These are phyloP conservation scores for Parmelia sp. DNA, from an alignment of 495 filamentous ascomycete species.

Conservation along the genomic window DNA sequence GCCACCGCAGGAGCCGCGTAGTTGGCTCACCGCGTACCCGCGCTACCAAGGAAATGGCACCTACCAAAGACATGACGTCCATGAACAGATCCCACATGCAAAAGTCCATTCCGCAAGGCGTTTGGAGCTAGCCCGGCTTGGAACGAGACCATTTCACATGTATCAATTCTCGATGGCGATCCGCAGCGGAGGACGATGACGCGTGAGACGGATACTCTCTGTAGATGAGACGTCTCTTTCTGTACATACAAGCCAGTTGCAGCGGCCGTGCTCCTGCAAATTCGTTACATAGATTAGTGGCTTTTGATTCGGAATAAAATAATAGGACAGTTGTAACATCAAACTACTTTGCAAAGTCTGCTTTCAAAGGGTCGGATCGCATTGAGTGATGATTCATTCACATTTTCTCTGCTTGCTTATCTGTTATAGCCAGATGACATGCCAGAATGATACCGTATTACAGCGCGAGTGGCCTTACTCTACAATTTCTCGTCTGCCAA, in stretches of 20 bases:
- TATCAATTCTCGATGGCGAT: neutral
- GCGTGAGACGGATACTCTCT: neutral
- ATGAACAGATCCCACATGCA: neutral
- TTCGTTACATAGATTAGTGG: neutral
- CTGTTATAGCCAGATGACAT: no score
- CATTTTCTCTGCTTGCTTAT: no score
- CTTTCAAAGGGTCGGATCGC: no score
- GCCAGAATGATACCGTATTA: no score
- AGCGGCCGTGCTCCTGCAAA: neutral
- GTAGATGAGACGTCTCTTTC: neutral
- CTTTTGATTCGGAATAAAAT: neutral
- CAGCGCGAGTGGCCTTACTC: no score
- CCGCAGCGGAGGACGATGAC: neutral
- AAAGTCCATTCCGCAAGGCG: neutral
- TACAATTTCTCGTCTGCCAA: no score
- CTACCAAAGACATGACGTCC: slow-evolving; percentile 18
- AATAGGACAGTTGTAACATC: neutral
- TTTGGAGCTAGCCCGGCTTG: slow-evolving; percentile 8
- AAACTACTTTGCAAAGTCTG: no score
- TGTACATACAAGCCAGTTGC: neutral
- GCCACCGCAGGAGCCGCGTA: slow-evolving; percentile 69
- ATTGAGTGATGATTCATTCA: no score
- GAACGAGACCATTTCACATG: neutral
- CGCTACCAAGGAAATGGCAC: slow-evolving; percentile 14
- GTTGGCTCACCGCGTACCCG: neutral